A percentile compares a stretch with the other conserved stretches of the same genome.
phyloP scores from a whole-genome alignment of 1,139 yeast species.

The Candida freyschussii region DNA sequence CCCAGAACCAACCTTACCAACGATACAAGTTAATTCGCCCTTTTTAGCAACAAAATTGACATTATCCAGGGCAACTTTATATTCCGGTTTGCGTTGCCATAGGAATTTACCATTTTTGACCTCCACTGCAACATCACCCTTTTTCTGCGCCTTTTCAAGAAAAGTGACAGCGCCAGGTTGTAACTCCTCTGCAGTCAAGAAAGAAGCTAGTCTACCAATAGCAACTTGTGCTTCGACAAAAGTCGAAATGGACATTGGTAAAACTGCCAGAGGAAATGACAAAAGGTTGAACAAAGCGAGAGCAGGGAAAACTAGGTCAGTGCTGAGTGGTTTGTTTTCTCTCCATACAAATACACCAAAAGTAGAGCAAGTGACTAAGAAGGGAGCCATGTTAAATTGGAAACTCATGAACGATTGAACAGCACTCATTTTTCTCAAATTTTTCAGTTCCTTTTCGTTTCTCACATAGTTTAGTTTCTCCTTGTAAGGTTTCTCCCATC shows the following conservation, averaged over 20 bases:
- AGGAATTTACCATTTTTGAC: constrained; percentile 76
- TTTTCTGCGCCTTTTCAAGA: constrained; percentile 40
- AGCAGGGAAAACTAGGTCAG: constrained; percentile 95
- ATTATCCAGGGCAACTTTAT: constrained; percentile 71
- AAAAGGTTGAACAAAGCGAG: constrained; percentile 79
- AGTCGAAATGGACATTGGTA: constrained; percentile 86
- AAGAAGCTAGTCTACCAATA: constrained; percentile 64
- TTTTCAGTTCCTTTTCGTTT: constrained; percentile 80
- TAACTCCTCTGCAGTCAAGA: constrained; percentile 72
- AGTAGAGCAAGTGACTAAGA: constrained; percentile 85
- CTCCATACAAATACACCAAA: constrained; percentile 75
- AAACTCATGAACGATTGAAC: constrained; percentile 70
- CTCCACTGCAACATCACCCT: constrained; percentile 67
- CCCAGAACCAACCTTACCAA: constrained; percentile 92
- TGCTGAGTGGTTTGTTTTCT: constrained; percentile 66
- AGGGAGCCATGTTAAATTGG: constrained; percentile 86
- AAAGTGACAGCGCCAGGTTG: constrained; percentile 68
- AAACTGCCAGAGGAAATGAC: constrained; percentile 87
- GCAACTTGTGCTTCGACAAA: constrained; percentile 92
- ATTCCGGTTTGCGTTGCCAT: constrained; percentile 79
- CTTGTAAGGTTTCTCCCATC: constrained; percentile 90
- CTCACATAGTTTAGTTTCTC: constrained; percentile 72
- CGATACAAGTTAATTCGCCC: constrained; percentile 82
- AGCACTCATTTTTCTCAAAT: constrained; percentile 71
- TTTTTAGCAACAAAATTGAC: constrained; percentile 67